These are phyloP conservation scores for Tricladium varicosporioides DNA, from an alignment of 2,329 filamentous ascomycete species.

Conservation along the genomic window DNA sequence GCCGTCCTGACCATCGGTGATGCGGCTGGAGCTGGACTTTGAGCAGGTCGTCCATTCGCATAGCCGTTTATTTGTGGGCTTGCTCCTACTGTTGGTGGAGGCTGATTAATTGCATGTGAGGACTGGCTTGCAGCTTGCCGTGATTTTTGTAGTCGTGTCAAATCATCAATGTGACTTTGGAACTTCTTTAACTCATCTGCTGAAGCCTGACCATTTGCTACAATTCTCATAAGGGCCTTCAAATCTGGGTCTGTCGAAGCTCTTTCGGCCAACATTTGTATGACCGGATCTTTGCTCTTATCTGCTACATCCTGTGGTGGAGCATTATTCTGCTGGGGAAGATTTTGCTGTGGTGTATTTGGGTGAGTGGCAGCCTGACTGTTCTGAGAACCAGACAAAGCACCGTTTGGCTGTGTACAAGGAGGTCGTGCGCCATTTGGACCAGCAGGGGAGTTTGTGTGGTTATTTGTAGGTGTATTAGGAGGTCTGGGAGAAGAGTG, in stretches of 20 bases:
- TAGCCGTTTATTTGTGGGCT: slow-evolving; percentile 14
- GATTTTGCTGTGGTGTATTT: slow-evolving; percentile 9
- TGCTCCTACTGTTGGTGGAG: slow-evolving; percentile 18
- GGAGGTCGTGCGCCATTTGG: slow-evolving; percentile 5
- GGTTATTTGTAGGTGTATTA: slow-evolving; percentile 20
- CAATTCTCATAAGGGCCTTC: slow-evolving; percentile 78
- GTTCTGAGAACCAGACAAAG: neutral
- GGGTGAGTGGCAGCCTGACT: neutral
- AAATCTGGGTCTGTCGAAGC: slow-evolving; percentile 71
- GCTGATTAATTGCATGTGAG: slow-evolving; percentile 20
- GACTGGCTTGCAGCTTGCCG: slow-evolving; percentile 48
- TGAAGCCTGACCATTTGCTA: slow-evolving; percentile 71
- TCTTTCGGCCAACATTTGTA: slow-evolving; percentile 73
- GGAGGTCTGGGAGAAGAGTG: slow-evolving; percentile 21
- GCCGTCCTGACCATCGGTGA: slow-evolving; percentile 18
- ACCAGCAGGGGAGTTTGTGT: slow-evolving; percentile 12
- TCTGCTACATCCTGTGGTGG: slow-evolving; percentile 25
- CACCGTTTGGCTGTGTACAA: neutral
- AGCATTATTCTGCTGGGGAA: slow-evolving; percentile 10
- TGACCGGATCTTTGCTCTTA: slow-evolving; percentile 68
- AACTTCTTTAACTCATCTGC: slow-evolving; percentile 72
- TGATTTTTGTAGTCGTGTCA: slow-evolving; percentile 64
- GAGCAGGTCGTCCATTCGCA: slow-evolving; percentile 17
- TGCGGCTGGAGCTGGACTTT: slow-evolving; percentile 22
- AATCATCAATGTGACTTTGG: slow-evolving; percentile 76